Percentiles rank a stretch among this genome's conserved stretches.
Evolutionary conservation across 1,284 basidiomycete genomes (phyloP).

Genomic region (Naganishia albida): DNA sequence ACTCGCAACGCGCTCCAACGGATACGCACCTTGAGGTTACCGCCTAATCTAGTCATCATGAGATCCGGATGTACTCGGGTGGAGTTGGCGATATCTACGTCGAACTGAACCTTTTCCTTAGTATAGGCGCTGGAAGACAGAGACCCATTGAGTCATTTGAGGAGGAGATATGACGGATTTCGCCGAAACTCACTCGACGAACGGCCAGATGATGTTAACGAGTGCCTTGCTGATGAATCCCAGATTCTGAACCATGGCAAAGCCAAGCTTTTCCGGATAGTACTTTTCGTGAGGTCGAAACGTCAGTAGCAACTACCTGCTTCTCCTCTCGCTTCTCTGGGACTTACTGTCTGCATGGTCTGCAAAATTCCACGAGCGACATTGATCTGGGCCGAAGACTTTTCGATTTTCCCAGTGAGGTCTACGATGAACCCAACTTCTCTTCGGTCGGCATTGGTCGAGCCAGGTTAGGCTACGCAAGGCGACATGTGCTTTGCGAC

Average conservation of each 20-base stretch:
- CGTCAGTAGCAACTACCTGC: no score
- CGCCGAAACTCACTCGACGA: conserved; percentile 30
- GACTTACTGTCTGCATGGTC: conserved; percentile 17
- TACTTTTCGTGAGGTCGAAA: neutral
- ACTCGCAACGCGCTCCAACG: no score
- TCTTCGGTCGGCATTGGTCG: neutral
- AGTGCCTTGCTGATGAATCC: conserved; percentile 29
- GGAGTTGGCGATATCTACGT: conserved; percentile 13
- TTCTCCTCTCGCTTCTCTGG: neutral
- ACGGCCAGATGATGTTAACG: conserved; percentile 33
- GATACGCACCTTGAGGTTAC: neutral
- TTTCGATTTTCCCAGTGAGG: conserved; percentile 30
- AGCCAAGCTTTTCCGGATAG: conserved; percentile 30
- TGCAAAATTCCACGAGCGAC: conserved; percentile 18
- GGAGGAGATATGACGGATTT: neutral
- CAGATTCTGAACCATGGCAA: conserved; percentile 26
- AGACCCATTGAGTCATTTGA: neutral
- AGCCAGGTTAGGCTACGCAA: neutral
- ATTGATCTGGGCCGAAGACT: conserved; percentile 27
- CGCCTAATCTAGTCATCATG: conserved; percentile 16
- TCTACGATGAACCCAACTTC: conserved; percentile 32
- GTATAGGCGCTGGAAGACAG: conserved; percentile 1
- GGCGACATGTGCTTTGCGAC: neutral
- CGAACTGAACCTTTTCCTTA: conserved; percentile 25
- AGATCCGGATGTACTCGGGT: conserved; percentile 17